phyloP scores from a whole-genome alignment of 192 early-diverging fungal genomes.

The Backusella australiensis region DNA sequence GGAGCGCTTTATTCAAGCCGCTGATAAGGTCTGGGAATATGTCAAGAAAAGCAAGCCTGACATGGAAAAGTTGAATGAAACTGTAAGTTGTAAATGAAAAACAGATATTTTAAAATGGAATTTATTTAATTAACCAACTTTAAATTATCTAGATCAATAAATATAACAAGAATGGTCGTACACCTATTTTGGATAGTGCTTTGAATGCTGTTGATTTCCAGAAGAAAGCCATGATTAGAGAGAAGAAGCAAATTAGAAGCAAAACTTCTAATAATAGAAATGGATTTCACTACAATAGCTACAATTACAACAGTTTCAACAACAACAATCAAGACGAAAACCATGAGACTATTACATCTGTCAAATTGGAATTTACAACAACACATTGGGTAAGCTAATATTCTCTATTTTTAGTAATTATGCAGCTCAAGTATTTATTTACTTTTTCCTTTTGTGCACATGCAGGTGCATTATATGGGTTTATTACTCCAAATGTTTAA shows the following conservation, averaged over 20 bases:
- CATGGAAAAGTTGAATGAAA: background rate
- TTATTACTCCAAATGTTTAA: constrained; percentile 10
- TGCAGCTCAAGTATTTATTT: background rate
- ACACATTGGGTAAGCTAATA: constrained; percentile 17
- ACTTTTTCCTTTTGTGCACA: background rate
- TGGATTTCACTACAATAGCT: background rate
- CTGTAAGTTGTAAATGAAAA: background rate
- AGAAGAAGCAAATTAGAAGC: background rate
- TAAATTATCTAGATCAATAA: constrained; percentile 23
- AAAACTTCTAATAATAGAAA: background rate
- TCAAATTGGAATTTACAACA: constrained; percentile 13
- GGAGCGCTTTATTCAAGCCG: background rate
- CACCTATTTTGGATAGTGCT: constrained; percentile 24
- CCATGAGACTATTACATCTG: background rate
- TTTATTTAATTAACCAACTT: background rate
- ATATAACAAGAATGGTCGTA: constrained; percentile 22
- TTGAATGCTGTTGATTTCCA: constrained; percentile 6
- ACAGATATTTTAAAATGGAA: background rate
- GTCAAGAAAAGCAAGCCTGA: background rate
- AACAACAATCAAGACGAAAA: background rate
- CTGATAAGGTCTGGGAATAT: constrained; percentile 7
- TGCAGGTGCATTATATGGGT: constrained; percentile 10
- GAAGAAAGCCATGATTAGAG: constrained; percentile 1
- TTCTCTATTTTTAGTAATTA: background rate
- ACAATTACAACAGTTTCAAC: background rate